phyloP scores from a whole-genome alignment of 2,329 filamentous ascomycete genomes.

The Penicillium sp. region DNA sequence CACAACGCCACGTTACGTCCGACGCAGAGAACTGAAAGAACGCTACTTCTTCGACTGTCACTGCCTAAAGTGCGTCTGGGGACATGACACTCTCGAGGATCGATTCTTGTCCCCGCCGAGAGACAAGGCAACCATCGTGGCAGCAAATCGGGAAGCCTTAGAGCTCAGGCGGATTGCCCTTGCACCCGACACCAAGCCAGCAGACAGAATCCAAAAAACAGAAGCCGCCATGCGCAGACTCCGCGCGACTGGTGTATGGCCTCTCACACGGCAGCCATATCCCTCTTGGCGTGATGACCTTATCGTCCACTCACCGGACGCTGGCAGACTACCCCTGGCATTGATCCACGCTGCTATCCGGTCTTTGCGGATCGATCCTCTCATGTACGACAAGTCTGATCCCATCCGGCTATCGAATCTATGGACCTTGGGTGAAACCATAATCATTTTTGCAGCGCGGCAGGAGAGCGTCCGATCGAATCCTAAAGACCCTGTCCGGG shows the following conservation, averaged over 20 bases:
- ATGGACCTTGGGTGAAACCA: conserved; percentile 34
- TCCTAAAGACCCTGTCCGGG: conserved; percentile 13
- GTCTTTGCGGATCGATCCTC: conserved; percentile 51
- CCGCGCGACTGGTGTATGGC: conserved; percentile 43
- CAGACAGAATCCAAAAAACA: conserved; percentile 35
- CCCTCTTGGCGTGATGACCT: conserved; percentile 53
- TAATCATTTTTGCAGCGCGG: no score
- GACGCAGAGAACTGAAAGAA: conserved; percentile 51
- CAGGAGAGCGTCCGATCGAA: no score
- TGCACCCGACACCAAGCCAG: conserved; percentile 16
- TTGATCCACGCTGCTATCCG: conserved; percentile 52
- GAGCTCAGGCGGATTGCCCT: conserved; percentile 26
- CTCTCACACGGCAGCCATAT: conserved; percentile 53
- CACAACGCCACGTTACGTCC: conserved; percentile 49
- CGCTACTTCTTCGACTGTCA: conserved; percentile 59
- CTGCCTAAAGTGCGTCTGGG: conserved; percentile 50
- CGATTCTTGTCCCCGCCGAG: conserved; percentile 13
- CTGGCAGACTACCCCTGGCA: conserved; percentile 45
- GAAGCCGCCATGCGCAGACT: conserved; percentile 42
- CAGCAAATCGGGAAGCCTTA: conserved; percentile 23
- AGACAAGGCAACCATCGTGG: conserved; percentile 15
- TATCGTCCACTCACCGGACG: conserved; percentile 47
- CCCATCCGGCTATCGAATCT: conserved; percentile 53
- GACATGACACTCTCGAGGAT: conserved; percentile 20
- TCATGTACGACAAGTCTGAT: conserved; percentile 51